Conservation (phyloP, 371 early-diverging fungal genomes). For the Mortierella sp. region DNA sequence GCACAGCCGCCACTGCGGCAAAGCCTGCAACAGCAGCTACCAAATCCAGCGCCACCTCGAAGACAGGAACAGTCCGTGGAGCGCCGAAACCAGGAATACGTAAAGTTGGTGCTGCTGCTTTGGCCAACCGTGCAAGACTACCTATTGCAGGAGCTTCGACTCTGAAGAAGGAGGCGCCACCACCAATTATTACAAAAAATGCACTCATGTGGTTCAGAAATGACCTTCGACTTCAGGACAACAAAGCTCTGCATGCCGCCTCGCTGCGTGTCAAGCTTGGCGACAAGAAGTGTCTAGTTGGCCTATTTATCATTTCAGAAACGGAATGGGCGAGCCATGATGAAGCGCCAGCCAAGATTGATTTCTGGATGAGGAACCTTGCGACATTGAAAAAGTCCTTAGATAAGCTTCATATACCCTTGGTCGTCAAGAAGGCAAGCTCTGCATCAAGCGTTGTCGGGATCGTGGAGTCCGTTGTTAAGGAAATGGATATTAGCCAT, state of each 20-base stretch:
- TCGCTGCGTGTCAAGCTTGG: slow-evolving; percentile 27
- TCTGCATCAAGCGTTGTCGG: slow-evolving; percentile 19
- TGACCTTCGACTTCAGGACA: slow-evolving; percentile 65
- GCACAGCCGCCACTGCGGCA: slow-evolving; percentile 13
- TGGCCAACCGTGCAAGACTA: slow-evolving; percentile 35
- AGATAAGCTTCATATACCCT: slow-evolving; percentile 61
- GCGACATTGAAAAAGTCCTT: slow-evolving; percentile 54
- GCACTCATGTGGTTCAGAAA: slow-evolving; percentile 67
- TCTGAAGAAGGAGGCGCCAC: slow-evolving; percentile 47
- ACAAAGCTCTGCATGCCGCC: slow-evolving; percentile 59
- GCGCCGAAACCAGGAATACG: slow-evolving; percentile 51
- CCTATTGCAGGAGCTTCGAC: slow-evolving; percentile 7
- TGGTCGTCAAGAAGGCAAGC: slow-evolving; percentile 57
- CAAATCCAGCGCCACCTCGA: slow-evolving; percentile 17
- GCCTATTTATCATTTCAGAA: slow-evolving; percentile 66
- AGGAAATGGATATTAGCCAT: slow-evolving; percentile 42
- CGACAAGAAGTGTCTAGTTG: slow-evolving; percentile 40
- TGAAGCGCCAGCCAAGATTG: slow-evolving; percentile 64
- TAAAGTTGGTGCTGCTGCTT: slow-evolving; percentile 42
- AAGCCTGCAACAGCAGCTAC: slow-evolving; percentile 21
- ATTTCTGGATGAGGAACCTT: slow-evolving; percentile 67
- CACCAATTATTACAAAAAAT: slow-evolving; percentile 51
- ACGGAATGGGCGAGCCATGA: slow-evolving; percentile 68
- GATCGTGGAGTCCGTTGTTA: slow-evolving; percentile 37
- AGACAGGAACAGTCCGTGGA: slow-evolving; percentile 43